These are phyloP conservation scores for Ceratocystis destructans DNA, from an alignment of 2,329 filamentous ascomycete species.

Conservation along the genomic window DNA sequence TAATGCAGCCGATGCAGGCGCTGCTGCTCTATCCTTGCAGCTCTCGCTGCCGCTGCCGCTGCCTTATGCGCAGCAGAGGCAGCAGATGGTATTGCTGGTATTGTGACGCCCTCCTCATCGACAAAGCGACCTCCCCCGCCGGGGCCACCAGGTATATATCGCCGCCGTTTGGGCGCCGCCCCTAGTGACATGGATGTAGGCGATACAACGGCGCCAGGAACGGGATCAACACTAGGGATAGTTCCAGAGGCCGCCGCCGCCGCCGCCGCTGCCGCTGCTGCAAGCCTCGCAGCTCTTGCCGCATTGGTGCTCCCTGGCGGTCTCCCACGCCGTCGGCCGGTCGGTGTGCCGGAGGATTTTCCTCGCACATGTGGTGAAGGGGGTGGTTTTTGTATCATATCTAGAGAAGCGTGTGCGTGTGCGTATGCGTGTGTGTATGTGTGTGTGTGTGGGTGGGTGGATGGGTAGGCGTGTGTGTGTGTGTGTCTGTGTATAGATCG, in stretches of 20 bases:
- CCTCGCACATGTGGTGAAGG: conserved; percentile 26
- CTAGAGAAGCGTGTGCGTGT: neutral
- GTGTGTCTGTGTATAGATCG: neutral
- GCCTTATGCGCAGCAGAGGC: neutral
- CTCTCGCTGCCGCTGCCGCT: conserved; percentile 27
- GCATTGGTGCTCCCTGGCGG: conserved; percentile 34
- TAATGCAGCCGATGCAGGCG: neutral
- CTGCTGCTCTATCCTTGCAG: neutral
- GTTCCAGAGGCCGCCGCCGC: conserved; percentile 25
- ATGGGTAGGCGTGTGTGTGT: neutral
- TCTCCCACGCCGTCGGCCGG: conserved; percentile 35
- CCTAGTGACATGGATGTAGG: conserved; percentile 32
- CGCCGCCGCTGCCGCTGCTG: conserved; percentile 23
- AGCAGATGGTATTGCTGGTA: neutral
- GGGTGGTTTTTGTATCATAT: conserved; percentile 17
- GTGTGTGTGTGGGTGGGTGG: neutral
- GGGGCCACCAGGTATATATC: conserved; percentile 75
- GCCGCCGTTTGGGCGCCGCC: conserved; percentile 54
- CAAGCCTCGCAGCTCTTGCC: conserved; percentile 29
- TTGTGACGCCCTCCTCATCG: conserved; percentile 43
- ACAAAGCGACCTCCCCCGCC: conserved; percentile 76
- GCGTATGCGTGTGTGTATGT: conserved; percentile 2
- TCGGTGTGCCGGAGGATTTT: conserved; percentile 27
- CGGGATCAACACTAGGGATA: conserved; percentile 30
- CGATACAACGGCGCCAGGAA: conserved; percentile 27